Evolutionary conservation across 257 asterid species (phyloP).

Genomic region (Rehmannia glutinosa): DNA sequence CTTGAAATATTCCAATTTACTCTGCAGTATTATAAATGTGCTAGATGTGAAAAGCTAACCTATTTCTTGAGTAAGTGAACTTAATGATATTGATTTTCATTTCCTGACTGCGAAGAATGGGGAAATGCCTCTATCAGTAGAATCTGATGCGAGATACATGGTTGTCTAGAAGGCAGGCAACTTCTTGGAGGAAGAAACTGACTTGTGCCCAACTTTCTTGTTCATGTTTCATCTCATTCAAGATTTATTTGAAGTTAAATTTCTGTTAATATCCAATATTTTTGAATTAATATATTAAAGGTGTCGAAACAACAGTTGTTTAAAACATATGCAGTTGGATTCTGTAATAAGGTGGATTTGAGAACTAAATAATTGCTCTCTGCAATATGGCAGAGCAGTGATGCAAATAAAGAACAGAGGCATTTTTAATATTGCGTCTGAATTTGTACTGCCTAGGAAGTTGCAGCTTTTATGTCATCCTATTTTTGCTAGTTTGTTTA

Average conservation of each 20-base stretch:
- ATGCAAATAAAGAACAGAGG: neutral
- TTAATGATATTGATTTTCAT: no score
- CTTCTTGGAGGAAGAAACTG: no score
- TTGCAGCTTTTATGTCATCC: neutral
- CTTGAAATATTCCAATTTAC: no score
- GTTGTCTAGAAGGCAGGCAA: no score
- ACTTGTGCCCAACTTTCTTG: no score
- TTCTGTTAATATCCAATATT: neutral
- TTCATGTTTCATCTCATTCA: neutral
- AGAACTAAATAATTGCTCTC: neutral
- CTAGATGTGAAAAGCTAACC: no score
- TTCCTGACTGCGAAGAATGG: no score
- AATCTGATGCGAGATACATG: no score
- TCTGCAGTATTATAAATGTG: no score
- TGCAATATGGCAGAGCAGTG: neutral
- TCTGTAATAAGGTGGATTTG: neutral
- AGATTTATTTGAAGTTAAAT: neutral
- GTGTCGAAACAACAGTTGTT: neutral
- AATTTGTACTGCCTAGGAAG: neutral
- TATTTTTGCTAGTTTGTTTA: constrained; percentile 6
- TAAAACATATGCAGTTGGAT: neutral
- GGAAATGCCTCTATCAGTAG: neutral
- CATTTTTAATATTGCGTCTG: constrained; percentile 2
- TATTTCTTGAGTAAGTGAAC: no score
- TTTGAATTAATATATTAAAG: neutral